Evolutionary conservation across 2,329 filamentous ascomycete species (phyloP).

Genomic region (Penicillium fuscoglaucum): DNA sequence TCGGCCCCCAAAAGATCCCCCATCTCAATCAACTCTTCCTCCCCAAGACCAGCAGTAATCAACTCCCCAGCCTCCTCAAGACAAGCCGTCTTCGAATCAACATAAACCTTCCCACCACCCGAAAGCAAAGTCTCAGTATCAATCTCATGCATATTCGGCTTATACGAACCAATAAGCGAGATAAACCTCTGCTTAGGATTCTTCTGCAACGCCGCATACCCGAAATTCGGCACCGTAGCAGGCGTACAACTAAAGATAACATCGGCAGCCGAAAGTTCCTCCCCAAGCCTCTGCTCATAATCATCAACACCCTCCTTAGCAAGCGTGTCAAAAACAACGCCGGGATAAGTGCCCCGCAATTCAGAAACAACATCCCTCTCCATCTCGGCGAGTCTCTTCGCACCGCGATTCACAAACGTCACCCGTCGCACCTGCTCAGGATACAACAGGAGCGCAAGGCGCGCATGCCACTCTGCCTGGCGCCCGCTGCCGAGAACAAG

Average conservation of each 20-base stretch:
- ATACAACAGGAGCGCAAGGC: constrained; percentile 52
- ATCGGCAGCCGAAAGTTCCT: constrained; percentile 38
- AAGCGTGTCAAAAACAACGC: constrained; percentile 33
- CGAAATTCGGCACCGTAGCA: constrained; percentile 47
- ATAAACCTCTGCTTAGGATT: constrained; percentile 47
- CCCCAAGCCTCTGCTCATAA: constrained; percentile 32
- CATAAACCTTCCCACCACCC: constrained; percentile 67
- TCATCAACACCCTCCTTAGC: constrained; percentile 66
- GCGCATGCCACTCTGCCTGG: constrained; percentile 53
- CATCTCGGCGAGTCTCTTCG: constrained; percentile 58
- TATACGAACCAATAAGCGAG: constrained; percentile 56
- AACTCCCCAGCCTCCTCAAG: constrained; percentile 51
- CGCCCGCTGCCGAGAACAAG: constrained; percentile 53
- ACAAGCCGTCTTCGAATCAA: constrained; percentile 57
- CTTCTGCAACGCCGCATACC: constrained; percentile 37
- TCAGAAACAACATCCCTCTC: constrained; percentile 31
- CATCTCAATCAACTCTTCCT: constrained; percentile 45
- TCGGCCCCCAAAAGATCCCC: constrained; percentile 38
- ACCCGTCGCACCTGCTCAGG: constrained; percentile 57
- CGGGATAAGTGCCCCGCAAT: constrained; percentile 40
- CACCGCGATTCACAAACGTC: constrained; percentile 72
- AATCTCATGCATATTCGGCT: constrained; percentile 55
- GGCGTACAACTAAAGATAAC: constrained; percentile 55
- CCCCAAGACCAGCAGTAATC: constrained; percentile 41
- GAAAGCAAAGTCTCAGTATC: constrained; percentile 48